Evolutionary conservation across 2,329 filamentous ascomycete genomes (phyloP).

Genomic region (Pseudogymnoascus sp.): DNA sequence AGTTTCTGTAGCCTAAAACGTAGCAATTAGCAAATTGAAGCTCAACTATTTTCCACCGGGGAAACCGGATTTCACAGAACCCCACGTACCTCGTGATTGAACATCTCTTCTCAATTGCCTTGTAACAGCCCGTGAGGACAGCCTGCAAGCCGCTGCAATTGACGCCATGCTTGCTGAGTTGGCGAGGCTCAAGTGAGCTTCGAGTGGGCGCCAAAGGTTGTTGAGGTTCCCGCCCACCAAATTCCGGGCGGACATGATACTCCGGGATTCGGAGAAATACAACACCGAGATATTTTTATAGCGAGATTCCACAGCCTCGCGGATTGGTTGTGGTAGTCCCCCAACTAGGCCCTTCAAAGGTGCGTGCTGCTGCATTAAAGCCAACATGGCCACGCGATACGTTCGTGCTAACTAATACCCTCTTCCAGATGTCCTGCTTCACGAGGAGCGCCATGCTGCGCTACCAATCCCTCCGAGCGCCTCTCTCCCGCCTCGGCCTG

Average conservation of each 20-base stretch:
- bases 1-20: conserved; percentile 53
- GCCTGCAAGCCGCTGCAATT: conserved; percentile 54
- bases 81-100: conserved; percentile 47
- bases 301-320: conserved; percentile 1
- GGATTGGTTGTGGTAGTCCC: neutral
- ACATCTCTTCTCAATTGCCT: conserved; percentile 47
- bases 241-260: conserved; percentile 1
- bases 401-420: neutral
- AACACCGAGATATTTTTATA: conserved; percentile 6
- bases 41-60: conserved; percentile 2
- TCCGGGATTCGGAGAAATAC: conserved; percentile 2
- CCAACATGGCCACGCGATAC: neutral
- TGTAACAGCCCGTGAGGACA: conserved; percentile 52
- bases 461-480: conserved; percentile 16
- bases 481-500: conserved; percentile 12
- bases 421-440: conserved; percentile 29
- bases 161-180: conserved; percentile 50
- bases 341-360: neutral
- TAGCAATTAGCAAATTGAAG: conserved; percentile 15
- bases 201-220: conserved; percentile 14
- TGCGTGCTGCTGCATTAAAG: neutral
- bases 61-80: neutral
- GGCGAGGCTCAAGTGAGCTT: conserved; percentile 25
- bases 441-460: conserved; percentile 27
- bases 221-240: conserved; percentile 12